Percentiles rank a stretch among this genome's conserved stretches.
Evolutionary conservation across 805 yeast genomes (phyloP).

Genomic region (Starmerella cellae): DNA sequence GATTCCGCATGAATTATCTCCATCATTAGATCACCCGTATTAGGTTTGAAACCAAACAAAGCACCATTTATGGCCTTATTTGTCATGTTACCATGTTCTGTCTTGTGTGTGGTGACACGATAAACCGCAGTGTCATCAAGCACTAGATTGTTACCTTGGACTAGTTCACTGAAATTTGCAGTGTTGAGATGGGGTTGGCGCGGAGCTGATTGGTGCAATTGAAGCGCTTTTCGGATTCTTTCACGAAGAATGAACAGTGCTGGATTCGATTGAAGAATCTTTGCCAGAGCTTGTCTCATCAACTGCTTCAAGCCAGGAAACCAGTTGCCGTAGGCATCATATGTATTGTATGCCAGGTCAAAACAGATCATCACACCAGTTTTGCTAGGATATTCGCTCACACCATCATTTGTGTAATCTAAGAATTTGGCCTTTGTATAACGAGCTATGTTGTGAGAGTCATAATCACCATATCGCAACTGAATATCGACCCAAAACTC

Average conservation of each 20-base stretch:
- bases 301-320: slow-evolving; percentile 86
- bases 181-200: slow-evolving; percentile 85
- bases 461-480: slow-evolving; percentile 90
- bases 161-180: slow-evolving; percentile 77
- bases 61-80: slow-evolving; percentile 92
- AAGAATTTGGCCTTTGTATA: slow-evolving; percentile 85
- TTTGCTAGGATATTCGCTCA: slow-evolving; percentile 79
- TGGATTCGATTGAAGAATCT: slow-evolving; percentile 89
- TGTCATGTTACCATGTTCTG: slow-evolving; percentile 83
- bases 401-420: slow-evolving; percentile 81
- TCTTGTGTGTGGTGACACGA: slow-evolving; percentile 79
- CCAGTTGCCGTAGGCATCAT: slow-evolving; percentile 96
- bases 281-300: slow-evolving; percentile 81
- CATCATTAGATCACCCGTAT: slow-evolving; percentile 77
- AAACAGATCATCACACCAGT: slow-evolving; percentile 84
- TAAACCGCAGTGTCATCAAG: slow-evolving; percentile 92
- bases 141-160: slow-evolving; percentile 62
- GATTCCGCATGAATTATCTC: slow-evolving; percentile 86
- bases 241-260: slow-evolving; percentile 84
- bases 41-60: slow-evolving; percentile 76
- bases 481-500: slow-evolving; percentile 95
- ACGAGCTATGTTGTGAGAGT: slow-evolving; percentile 89
- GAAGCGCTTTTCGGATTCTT: slow-evolving; percentile 85
- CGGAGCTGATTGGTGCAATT: slow-evolving; percentile 83
- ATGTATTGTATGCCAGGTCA: slow-evolving; percentile 90